Percentiles rank a stretch among this genome's conserved stretches.
phyloP scores from a whole-genome alignment of 1,284 basidiomycete genomes.

The Cutaneotrichosporon spelunceum region DNA sequence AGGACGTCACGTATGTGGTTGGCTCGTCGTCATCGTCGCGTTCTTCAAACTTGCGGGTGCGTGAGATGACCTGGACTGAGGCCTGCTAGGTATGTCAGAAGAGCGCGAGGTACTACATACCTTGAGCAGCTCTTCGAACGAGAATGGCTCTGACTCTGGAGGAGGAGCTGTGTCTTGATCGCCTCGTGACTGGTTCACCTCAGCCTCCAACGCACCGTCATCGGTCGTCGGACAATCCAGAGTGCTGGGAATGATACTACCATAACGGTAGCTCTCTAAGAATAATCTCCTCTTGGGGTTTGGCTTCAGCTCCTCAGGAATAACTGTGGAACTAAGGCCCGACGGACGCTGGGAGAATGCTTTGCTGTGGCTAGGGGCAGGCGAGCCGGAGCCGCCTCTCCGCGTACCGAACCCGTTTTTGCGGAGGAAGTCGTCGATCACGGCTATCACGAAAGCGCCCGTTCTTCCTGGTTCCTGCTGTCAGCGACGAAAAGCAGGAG shows the following conservation, averaged over 20 bases:
- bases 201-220: background rate
- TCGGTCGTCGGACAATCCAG: background rate
- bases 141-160: background rate
- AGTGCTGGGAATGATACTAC: background rate
- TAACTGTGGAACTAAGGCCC: background rate
- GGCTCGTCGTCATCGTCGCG: background rate
- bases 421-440: constrained; percentile 64
- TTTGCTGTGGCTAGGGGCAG: background rate
- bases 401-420: constrained; percentile 59
- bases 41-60: background rate
- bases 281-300: background rate
- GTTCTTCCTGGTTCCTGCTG: constrained; percentile 59
- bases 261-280: background rate
- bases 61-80: background rate
- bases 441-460: constrained; percentile 58
- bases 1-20: background rate
- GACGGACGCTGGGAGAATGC: background rate
- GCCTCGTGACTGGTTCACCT: background rate
- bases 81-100: background rate
- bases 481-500: constrained; percentile 5
- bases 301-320: background rate
- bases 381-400: background rate
- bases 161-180: background rate
- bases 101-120: background rate
- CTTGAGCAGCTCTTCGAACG: background rate